Base-by-base conservation (phyloP, 2,329 filamentous ascomycete genomes). In the Trichoderma sp. region DNA sequence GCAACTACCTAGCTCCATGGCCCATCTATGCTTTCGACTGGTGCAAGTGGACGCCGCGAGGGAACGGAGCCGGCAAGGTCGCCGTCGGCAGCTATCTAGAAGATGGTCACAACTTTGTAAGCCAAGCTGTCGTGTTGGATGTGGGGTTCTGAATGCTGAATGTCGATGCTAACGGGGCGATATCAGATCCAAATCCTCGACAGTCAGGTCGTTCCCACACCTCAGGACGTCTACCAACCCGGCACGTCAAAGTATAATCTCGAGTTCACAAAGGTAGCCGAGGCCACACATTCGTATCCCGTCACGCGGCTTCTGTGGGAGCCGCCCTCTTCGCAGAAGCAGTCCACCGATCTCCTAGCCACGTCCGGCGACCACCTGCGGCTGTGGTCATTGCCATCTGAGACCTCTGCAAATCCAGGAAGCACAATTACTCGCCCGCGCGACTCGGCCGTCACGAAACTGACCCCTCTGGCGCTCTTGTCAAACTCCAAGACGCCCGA, bases 401-500 rank as follows among this genome's bases (percentile, higher is more conserved):
- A 94, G 81, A 91, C 88, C 84, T 88, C 84, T 31, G 80, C 86
- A 14, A 84, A 87, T 12, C 83, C 87, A 3, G 89, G 89, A 78
- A 95, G 92, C 81, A 96, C 93, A 88, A 83, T 93, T 88, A 84
- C 90, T 86, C 92, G 91, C 24, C 88, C 88, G 74, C 85, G 92
- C 84, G 83, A 92, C 82, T 80, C 90, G 84, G 82, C 90, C 81
- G 82, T 92, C 84, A 87, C 91, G 84, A 99, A 99, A 84, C 88
- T 99, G 62, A 98, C 96, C 6, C 97, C 97, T 4, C 87, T 99
- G 69, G 97, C 97, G 0, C 89, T 99, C 71, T 88, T 99, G 18
- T 98, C 96, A 41, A 99, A 99, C 85, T 98, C 95, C 35, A 99
- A 99, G 86, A 98, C 97, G 0, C 97, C 97, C 4, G 97, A 99